Percentiles rank a stretch among this genome's conserved stretches.
Evolutionary conservation across 108 stramenopile genomes (phyloP).

Genomic region (Skeletonema grethae): DNA sequence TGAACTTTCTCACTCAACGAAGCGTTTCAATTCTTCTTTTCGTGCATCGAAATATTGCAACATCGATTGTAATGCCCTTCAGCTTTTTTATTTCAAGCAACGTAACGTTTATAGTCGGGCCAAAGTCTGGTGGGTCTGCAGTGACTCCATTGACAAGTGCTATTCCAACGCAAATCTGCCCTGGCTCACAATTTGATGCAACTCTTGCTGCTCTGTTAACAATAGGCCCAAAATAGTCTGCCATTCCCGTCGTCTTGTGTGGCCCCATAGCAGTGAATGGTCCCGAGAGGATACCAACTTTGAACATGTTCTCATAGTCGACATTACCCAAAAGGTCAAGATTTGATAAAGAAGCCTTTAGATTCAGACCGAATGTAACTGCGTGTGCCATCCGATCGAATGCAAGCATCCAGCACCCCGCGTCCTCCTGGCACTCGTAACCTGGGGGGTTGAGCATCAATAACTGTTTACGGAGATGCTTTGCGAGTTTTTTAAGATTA

Average conservation of each 20-base stretch:
- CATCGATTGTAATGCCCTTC: slow-evolving; percentile 16
- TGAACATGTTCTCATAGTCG: slow-evolving; percentile 24
- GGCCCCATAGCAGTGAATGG: slow-evolving; percentile 41
- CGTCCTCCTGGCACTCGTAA: slow-evolving; percentile 44
- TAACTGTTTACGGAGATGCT: slow-evolving; percentile 28
- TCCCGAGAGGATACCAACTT: slow-evolving; percentile 38
- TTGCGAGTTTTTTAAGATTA: slow-evolving; percentile 31
- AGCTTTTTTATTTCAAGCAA: slow-evolving; percentile 15
- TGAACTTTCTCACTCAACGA: not conserved
- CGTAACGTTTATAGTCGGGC: slow-evolving; percentile 16
- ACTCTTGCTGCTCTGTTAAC: slow-evolving; percentile 38
- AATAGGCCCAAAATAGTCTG: slow-evolving; percentile 47
- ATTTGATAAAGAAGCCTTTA: slow-evolving; percentile 19
- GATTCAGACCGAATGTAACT: slow-evolving; percentile 31
- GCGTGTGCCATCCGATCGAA: slow-evolving; percentile 35
- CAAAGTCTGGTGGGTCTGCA: slow-evolving; percentile 31
- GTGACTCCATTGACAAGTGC: slow-evolving; percentile 18
- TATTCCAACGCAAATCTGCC: slow-evolving; percentile 23
- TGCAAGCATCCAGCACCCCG: slow-evolving; percentile 42
- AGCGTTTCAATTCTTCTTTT: slow-evolving; percentile 20
- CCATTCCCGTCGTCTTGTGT: slow-evolving; percentile 16
- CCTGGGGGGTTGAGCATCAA: slow-evolving; percentile 30
- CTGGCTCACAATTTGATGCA: slow-evolving; percentile 28
- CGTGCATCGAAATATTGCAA: slow-evolving; percentile 22
- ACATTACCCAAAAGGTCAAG: slow-evolving; percentile 16